Conservation (phyloP, 352 stramenopile species). For the Globisporangium barbulae region DNA sequence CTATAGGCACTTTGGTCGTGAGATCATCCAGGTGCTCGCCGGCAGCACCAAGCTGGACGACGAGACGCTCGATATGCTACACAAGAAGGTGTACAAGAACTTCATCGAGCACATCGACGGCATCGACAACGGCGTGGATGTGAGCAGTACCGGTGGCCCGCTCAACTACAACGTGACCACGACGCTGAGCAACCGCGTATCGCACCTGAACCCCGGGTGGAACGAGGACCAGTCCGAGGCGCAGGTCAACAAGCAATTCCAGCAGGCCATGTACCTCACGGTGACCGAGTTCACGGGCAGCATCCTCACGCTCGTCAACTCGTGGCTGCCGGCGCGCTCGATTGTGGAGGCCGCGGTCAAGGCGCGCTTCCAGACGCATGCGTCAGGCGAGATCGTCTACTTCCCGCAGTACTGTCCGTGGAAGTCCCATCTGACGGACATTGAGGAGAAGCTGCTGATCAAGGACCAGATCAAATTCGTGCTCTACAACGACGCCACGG, state of each 20-base stretch:
- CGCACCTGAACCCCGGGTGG: slow-evolving; percentile 94
- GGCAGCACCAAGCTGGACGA: slow-evolving; percentile 49
- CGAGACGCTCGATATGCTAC: slow-evolving; percentile 77
- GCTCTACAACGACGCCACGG: slow-evolving; percentile 93
- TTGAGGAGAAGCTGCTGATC: slow-evolving; percentile 92
- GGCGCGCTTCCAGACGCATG: slow-evolving; percentile 85
- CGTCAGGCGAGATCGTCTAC: slow-evolving; percentile 92
- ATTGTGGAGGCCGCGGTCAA: slow-evolving; percentile 92
- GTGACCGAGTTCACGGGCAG: slow-evolving; percentile 93
- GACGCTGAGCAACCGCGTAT: slow-evolving; percentile 84
- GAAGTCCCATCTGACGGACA: slow-evolving; percentile 96
- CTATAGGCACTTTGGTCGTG: slow-evolving; percentile 92
- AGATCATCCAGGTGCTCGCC: slow-evolving; percentile 89
- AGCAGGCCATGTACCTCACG: slow-evolving; percentile 93
- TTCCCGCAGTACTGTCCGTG: slow-evolving; percentile 93
- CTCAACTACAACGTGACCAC: slow-evolving; percentile 80
- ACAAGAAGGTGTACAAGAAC: slow-evolving; percentile 93
- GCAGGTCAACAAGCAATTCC: slow-evolving; percentile 90
- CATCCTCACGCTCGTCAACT: slow-evolving; percentile 90
- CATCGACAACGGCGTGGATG: slow-evolving; percentile 98
- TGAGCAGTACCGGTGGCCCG: slow-evolving; percentile 34
- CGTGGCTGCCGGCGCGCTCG: slow-evolving; percentile 92
- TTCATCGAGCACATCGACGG: slow-evolving; percentile 99
- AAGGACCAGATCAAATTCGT: slow-evolving; percentile 95
- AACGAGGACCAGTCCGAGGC: slow-evolving; percentile 90